Base-by-base conservation (phyloP, 495 filamentous ascomycete genomes). In the Pyronema omphalodes region DNA sequence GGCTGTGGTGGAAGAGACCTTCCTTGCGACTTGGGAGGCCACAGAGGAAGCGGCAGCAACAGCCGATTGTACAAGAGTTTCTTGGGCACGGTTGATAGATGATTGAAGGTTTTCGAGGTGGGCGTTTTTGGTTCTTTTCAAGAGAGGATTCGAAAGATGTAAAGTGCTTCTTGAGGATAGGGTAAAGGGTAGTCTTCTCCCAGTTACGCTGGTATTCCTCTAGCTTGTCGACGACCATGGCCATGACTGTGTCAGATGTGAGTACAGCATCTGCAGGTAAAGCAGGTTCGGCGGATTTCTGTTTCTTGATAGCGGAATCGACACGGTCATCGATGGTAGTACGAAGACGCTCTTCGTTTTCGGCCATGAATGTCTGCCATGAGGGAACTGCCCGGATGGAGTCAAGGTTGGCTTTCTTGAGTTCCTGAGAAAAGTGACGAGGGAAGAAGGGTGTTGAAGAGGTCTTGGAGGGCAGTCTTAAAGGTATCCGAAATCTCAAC, bases 341-440 rank as follows among this genome's bases (percentile, higher is more conserved):
- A 15, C 34, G 51, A 14, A 53, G 51, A 43, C 37, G 36, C 11
- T 43, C 46, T 18, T 63, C 58, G 39, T 63, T 63, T 11, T 59
- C 56, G n/a, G 51, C 35, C 12, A 63, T 14, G 41, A 63, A 63
- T 18, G 50, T 44, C 8, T 63, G 37, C 61, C 61, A 63, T 34
- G 53, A 55, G n/a, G 60, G 60, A 48, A 56, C 44, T 12, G 17
- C 15, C 37, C 44, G 37, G 34, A 52, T 55, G 14, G 52, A 47
- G 3, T 37, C 48, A 34, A 9, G n/a, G 14, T 9, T 2, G 40
- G 33, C 4, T 11, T 29, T 46, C 23, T 37, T 37, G 37, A 14
- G 7, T 35, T 19, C 11, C 36, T 59, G 18, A 19, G 51, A 9
- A 51, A 55, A 51, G 29, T 19, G 11, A 18, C 37, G 2, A 17